These are phyloP conservation scores for Trichoderma harzianum DNA, from an alignment of 2,329 filamentous ascomycete genomes.

Conservation along the genomic window DNA sequence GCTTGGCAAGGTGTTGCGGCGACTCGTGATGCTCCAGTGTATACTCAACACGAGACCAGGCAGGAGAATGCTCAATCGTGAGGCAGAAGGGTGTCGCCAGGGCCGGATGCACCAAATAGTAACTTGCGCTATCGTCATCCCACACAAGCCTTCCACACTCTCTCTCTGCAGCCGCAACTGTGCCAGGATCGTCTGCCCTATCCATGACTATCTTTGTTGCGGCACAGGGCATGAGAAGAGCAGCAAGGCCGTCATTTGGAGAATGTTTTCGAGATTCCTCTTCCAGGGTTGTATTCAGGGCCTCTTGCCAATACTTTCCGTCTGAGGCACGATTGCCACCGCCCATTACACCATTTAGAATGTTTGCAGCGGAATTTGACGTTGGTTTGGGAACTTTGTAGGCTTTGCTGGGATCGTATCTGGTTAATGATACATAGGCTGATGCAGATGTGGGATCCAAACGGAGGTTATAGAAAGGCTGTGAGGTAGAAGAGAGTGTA, in stretches of 20 bases:
- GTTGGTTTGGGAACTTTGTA: constrained; percentile 44
- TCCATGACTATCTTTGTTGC: constrained; percentile 63
- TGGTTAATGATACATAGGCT: constrained; percentile 56
- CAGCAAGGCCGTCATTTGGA: constrained; percentile 62
- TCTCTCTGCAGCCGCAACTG: constrained; percentile 61
- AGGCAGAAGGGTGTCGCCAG: constrained; percentile 62
- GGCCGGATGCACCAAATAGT: constrained; percentile 62
- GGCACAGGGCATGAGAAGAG: constrained; percentile 64
- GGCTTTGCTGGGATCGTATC: constrained; percentile 58
- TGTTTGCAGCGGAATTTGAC: constrained; percentile 26
- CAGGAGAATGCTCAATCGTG: constrained; percentile 54
- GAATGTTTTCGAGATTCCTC: constrained; percentile 50
- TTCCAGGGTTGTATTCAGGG: constrained; percentile 56
- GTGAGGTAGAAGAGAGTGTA: constrained; percentile 56
- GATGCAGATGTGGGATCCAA: constrained; percentile 62
- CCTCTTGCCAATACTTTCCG: constrained; percentile 55
- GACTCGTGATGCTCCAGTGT: constrained; percentile 63
- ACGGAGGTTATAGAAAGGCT: constrained; percentile 66
- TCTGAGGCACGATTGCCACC: constrained; percentile 30
- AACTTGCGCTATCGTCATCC: constrained; percentile 57
- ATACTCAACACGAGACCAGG: constrained; percentile 61
- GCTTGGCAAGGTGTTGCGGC: constrained; percentile 56
- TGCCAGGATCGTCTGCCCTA: constrained; percentile 54
- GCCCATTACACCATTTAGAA: constrained; percentile 33
- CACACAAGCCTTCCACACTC: constrained; percentile 72